A percentile compares a stretch with the other conserved stretches of the same genome.
Evolutionary conservation across 495 filamentous ascomycete species (phyloP).

Genomic region (Apiosordaria backusii): DNA sequence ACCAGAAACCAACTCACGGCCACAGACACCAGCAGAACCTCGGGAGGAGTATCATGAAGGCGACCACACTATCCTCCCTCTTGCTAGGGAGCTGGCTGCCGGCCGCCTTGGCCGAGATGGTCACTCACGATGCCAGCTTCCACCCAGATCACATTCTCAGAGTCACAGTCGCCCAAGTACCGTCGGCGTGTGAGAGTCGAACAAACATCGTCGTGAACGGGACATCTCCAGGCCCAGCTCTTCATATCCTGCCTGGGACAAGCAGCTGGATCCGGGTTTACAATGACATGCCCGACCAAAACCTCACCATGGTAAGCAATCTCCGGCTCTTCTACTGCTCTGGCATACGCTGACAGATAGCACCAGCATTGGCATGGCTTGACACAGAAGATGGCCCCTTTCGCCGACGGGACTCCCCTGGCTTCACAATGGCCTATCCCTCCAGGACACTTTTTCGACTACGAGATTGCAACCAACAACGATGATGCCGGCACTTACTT

Average conservation of each 20-base stretch:
- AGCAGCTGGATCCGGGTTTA: constrained; percentile 58
- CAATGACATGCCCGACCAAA: constrained; percentile 52
- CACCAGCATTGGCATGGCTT: constrained; percentile 60
- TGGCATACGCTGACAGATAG: background rate
- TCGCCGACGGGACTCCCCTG: constrained; percentile 53
- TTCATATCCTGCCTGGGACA: constrained; percentile 46
- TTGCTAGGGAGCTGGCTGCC: constrained; percentile 11
- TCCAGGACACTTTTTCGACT: constrained; percentile 58
- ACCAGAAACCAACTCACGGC: background rate
- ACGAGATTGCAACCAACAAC: constrained; percentile 49
- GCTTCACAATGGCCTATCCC: constrained; percentile 59
- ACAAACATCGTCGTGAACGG: constrained; percentile 52
- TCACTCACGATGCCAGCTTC: constrained; percentile 41
- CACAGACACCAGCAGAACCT: background rate
- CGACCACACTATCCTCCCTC: background rate
- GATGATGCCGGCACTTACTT: constrained; percentile 56
- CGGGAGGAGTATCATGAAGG: constrained; percentile 10
- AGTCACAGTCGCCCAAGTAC: constrained; percentile 37
- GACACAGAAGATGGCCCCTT: constrained; percentile 51
- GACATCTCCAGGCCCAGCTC: constrained; percentile 49
- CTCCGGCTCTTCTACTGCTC: background rate
- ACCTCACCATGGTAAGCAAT: constrained; percentile 51
- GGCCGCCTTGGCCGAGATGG: background rate
- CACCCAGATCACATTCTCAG: constrained; percentile 50
- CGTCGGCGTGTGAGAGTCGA: constrained; percentile 43